Conservation (phyloP, 2,329 filamentous ascomycete genomes). For the Teratosphaeria gauchensis region DNA sequence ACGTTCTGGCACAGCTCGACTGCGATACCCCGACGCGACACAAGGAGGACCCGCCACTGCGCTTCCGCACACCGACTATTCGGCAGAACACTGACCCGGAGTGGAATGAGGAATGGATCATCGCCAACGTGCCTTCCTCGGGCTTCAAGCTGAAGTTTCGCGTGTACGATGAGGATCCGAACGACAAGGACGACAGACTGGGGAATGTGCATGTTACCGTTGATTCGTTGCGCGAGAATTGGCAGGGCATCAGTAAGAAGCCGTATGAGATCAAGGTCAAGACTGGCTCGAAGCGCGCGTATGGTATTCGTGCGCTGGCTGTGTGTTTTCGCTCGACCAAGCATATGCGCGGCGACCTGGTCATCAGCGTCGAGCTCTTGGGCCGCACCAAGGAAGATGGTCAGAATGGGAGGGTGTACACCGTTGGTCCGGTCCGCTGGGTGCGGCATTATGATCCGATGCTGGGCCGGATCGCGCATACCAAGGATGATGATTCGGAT, state of each 20-base stretch:
- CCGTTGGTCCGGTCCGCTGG: slow-evolving; percentile 65
- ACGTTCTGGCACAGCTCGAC: slow-evolving; percentile 64
- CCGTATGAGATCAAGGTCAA: slow-evolving; percentile 70
- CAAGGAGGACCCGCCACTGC: slow-evolving; percentile 72
- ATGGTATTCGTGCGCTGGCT: slow-evolving; percentile 60
- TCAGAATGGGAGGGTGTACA: slow-evolving; percentile 59
- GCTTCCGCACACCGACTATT: slow-evolving; percentile 66
- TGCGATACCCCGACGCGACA: slow-evolving; percentile 63
- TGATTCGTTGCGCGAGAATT: slow-evolving; percentile 50
- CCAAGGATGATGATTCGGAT: slow-evolving; percentile 45
- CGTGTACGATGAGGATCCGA: slow-evolving; percentile 81
- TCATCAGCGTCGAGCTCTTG: slow-evolving; percentile 67
- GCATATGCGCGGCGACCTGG: slow-evolving; percentile 61
- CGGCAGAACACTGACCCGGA: slow-evolving; percentile 61
- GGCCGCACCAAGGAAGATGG: slow-evolving; percentile 57
- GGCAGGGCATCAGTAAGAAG: slow-evolving; percentile 57
- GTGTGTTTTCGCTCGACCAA: slow-evolving; percentile 51
- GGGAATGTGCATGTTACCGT: slow-evolving; percentile 73
- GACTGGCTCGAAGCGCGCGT: slow-evolving; percentile 78
- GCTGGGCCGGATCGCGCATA: slow-evolving; percentile 69
- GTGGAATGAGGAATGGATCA: slow-evolving; percentile 81
- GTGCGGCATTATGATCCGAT: slow-evolving; percentile 81
- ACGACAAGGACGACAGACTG: slow-evolving; percentile 76
- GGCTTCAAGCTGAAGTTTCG: slow-evolving; percentile 80
- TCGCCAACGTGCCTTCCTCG: slow-evolving; percentile 71